These are phyloP conservation scores for Claviceps digitariae DNA, from an alignment of 2,329 filamentous ascomycete species.

Conservation along the genomic window DNA sequence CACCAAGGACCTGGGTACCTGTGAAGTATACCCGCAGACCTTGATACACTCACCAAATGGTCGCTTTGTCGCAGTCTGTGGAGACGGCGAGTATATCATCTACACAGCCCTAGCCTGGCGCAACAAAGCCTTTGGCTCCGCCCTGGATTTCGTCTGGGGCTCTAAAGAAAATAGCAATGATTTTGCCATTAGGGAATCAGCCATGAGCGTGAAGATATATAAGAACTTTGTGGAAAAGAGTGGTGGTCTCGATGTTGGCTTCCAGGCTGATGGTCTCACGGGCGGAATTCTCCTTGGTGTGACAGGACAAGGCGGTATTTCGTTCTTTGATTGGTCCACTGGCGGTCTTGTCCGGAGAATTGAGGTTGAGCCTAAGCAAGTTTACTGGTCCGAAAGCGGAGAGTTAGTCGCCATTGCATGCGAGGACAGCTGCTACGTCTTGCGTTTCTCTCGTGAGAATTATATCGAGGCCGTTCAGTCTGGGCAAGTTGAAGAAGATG, in stretches of 20 bases:
- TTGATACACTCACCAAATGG: slow-evolving; percentile 93
- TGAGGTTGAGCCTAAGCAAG: slow-evolving; percentile 59
- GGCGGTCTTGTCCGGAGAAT: slow-evolving; percentile 84
- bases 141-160: slow-evolving; percentile 92
- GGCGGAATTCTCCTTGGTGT: slow-evolving; percentile 87
- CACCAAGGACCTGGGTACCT: slow-evolving; percentile 89
- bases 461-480: slow-evolving; percentile 73
- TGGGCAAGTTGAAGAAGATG: slow-evolving; percentile 75
- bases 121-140: slow-evolving; percentile 94
- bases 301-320: slow-evolving; percentile 86
- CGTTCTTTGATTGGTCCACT: slow-evolving; percentile 91
- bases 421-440: slow-evolving; percentile 88
- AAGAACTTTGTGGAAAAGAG: slow-evolving; percentile 93
- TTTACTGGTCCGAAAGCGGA: slow-evolving; percentile 96
- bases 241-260: slow-evolving; percentile 83
- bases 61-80: slow-evolving; percentile 67
- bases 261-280: slow-evolving; percentile 82
- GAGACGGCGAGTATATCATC: slow-evolving; percentile 97
- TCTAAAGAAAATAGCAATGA: slow-evolving; percentile 97
- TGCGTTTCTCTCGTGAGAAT: slow-evolving; percentile 80
- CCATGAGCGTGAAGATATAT: slow-evolving; percentile 91
- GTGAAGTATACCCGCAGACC: slow-evolving; percentile 92
- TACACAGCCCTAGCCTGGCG: slow-evolving; percentile 94
- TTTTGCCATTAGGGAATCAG: slow-evolving; percentile 89
- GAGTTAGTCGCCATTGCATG: slow-evolving; percentile 88